Conservation (phyloP, 2,329 filamentous ascomycete species). For the Curvularia sp. region DNA sequence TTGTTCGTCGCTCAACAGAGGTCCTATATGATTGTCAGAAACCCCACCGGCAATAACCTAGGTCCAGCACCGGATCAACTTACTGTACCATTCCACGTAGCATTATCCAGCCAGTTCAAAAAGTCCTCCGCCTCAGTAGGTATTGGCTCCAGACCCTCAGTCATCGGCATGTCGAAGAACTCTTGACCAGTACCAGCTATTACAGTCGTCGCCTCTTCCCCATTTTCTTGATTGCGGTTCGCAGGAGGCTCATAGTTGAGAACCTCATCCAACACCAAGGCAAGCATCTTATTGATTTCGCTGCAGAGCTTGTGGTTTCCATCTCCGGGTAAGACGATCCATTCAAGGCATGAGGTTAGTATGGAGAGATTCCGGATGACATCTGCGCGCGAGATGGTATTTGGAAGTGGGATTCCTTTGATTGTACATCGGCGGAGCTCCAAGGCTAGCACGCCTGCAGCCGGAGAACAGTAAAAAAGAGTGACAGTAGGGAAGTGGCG, state of each 20-base stretch:
- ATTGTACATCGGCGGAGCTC: constrained; percentile 46
- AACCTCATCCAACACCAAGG: constrained; percentile 45
- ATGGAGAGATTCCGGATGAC: constrained; percentile 48
- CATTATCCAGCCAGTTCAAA: constrained; percentile 47
- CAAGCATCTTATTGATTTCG: constrained; percentile 49
- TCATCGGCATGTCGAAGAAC: constrained; percentile 46
- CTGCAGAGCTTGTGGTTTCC: constrained; percentile 47
- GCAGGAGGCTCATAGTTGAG: constrained; percentile 44
- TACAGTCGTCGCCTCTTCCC: constrained; percentile 10
- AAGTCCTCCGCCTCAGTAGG: constrained; percentile 47
- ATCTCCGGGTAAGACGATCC: constrained; percentile 44
- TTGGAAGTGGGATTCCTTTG: constrained; percentile 39
- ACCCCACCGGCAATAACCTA: neutral
- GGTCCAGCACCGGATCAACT: neutral
- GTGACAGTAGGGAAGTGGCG: constrained; percentile 45
- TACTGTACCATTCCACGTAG: constrained; percentile 46
- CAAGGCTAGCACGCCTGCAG: constrained; percentile 44
- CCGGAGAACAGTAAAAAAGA: constrained; percentile 48
- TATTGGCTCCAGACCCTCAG: constrained; percentile 48
- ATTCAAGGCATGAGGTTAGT: constrained; percentile 45
- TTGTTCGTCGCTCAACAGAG: neutral
- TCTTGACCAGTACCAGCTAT: constrained; percentile 28
- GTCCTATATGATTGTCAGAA: neutral
- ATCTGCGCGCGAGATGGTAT: constrained; percentile 43
- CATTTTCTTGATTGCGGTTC: constrained; percentile 24